These are phyloP conservation scores for Eimeria falciformis DNA, from an alignment of 169 alveolate genomes.

Conservation along the genomic window DNA sequence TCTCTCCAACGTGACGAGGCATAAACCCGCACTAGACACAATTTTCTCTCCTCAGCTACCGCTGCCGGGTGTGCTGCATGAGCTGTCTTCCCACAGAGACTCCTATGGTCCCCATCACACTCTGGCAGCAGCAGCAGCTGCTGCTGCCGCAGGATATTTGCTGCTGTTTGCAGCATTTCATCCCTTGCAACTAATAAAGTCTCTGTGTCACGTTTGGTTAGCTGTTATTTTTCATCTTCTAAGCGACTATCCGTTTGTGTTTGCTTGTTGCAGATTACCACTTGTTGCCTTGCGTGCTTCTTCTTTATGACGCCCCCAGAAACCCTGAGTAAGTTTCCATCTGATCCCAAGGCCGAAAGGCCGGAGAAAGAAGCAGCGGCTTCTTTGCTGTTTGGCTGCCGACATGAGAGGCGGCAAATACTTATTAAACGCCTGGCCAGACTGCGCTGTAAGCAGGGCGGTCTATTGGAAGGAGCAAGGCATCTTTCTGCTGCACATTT, in stretches of 20 bases:
- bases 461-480: constrained; percentile 45
- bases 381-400: too few relatives aligned
- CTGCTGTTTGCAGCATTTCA: background rate
- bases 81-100: constrained; percentile 1
- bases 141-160: background rate
- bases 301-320: constrained; percentile 28
- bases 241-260: background rate
- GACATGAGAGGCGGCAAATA: too few relatives aligned
- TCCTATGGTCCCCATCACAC: background rate
- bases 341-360: too few relatives aligned
- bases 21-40: constrained; percentile 12
- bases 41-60: constrained; percentile 39
- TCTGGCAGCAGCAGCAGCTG: constrained; percentile 22
- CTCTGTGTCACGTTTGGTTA: too few relatives aligned
- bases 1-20: constrained; percentile 18
- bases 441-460: too few relatives aligned
- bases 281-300: constrained; percentile 40
- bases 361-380: too few relatives aligned
- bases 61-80: constrained; percentile 6
- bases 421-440: too few relatives aligned
- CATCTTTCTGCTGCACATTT: constrained; percentile 35
- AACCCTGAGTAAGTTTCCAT: constrained; percentile 29
- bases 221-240: too few relatives aligned
- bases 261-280: constrained; percentile 15
- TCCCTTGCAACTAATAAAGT: too few relatives aligned